phyloP scores from a whole-genome alignment of 345 rosid genomes.

The Camelina sativa region DNA sequence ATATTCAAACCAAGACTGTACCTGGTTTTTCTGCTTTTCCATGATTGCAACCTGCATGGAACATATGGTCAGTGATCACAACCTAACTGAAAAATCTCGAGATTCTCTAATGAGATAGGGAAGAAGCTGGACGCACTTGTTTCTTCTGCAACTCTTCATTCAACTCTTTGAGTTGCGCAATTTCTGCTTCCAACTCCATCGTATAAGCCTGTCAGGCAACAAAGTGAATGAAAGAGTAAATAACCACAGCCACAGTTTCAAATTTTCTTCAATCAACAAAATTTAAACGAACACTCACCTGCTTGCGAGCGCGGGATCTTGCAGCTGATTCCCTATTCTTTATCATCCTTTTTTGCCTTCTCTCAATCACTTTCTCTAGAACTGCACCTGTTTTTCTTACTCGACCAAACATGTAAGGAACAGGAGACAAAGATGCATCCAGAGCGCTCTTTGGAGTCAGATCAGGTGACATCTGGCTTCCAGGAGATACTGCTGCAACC shows the following conservation, averaged over 20 bases:
- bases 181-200: slow-evolving; percentile 88
- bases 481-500: slow-evolving; percentile 63
- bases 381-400: slow-evolving; percentile 69
- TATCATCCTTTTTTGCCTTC: slow-evolving; percentile 98
- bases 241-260: neutral
- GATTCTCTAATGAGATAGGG: slow-evolving; percentile 14
- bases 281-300: slow-evolving; percentile 54
- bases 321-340: slow-evolving; percentile 99
- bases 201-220: slow-evolving; percentile 79
- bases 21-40: slow-evolving; percentile 69
- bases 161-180: slow-evolving; percentile 77
- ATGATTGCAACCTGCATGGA: slow-evolving; percentile 60
- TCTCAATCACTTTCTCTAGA: slow-evolving; percentile 93
- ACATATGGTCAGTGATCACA: slow-evolving; percentile 22
- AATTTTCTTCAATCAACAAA: neutral
- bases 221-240: slow-evolving; percentile 21
- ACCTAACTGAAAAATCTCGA: slow-evolving; percentile 16
- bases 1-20: slow-evolving; percentile 35
- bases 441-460: slow-evolving; percentile 76
- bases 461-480: slow-evolving; percentile 76
- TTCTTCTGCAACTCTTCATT: slow-evolving; percentile 75
- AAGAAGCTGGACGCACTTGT: slow-evolving; percentile 60
- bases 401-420: slow-evolving; percentile 77
- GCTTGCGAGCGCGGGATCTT: slow-evolving; percentile 97
- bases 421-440: slow-evolving; percentile 79